Evolutionary conservation across 306 rosid species (phyloP).

Genomic region (Ormosia emarginata): DNA sequence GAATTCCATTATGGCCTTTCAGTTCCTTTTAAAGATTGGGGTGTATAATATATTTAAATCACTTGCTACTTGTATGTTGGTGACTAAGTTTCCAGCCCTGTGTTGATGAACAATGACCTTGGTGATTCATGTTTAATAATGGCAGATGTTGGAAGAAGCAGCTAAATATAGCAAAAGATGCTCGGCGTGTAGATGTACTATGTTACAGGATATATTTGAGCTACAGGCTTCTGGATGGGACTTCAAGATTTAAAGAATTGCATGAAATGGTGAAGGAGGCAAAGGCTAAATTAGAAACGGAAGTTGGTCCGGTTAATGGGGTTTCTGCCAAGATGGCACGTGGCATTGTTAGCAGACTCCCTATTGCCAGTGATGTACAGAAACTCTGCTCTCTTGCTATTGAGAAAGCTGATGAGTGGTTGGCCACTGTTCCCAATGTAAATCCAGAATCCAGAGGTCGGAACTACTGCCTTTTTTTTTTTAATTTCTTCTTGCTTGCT

Average conservation of each 20-base stretch:
- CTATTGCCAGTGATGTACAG: slow-evolving; percentile 85
- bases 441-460: slow-evolving; percentile 75
- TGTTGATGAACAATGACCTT: slow-evolving; percentile 20
- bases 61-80: slow-evolving; percentile 8
- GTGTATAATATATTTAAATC: neutral
- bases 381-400: slow-evolving; percentile 85
- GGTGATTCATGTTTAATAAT: slow-evolving; percentile 24
- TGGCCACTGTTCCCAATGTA: slow-evolving; percentile 50
- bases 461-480: slow-evolving; percentile 18
- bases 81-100: slow-evolving; percentile 4
- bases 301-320: slow-evolving; percentile 88
- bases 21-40: neutral
- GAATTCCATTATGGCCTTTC: neutral
- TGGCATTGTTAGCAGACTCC: slow-evolving; percentile 94
- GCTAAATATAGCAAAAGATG: slow-evolving; percentile 84
- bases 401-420: slow-evolving; percentile 83
- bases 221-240: slow-evolving; percentile 81
- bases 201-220: slow-evolving; percentile 94
- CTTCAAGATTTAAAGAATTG: slow-evolving; percentile 79
- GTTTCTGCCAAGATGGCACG: slow-evolving; percentile 94
- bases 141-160: slow-evolving; percentile 96
- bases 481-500: slow-evolving; percentile 13
- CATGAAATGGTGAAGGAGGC: slow-evolving; percentile 82
- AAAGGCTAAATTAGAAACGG: slow-evolving; percentile 80
- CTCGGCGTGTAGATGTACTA: slow-evolving; percentile 87